Base-by-base conservation (phyloP, 257 asterid species). In the Penstemon newberryi region DNA sequence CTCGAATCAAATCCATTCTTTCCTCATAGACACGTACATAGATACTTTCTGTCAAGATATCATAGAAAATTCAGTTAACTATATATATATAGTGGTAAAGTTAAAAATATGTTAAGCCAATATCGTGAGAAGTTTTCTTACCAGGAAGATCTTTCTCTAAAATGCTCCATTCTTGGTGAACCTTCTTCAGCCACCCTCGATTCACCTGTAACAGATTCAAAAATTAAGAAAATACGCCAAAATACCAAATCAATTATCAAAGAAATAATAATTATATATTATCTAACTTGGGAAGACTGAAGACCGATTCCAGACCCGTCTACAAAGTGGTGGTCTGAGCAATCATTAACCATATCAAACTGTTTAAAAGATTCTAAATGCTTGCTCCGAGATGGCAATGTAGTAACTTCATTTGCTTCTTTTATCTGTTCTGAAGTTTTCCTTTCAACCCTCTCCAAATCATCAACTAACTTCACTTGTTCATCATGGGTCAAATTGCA, bases 81-180 rank as follows among this genome's bases (percentile, higher is more conserved):
- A 59, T 51, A 11, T 8, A 56, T 15, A 25, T 25, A 25, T 56
- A 56, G 42, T 6, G 9, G 15, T 6, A 12, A 10, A 12, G 7
- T 12, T 3, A 49, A 9, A 10, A 3, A 49, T 10, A 49, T 8
- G 8, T 10, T 15, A 11, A 36, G 60, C 51, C 67, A 63, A 12
- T 3, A 43, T 43, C 12, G 8, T 25, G 60, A 50, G 36, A 39
- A 78, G 5, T 40, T 38, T 79, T 70, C 95, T 86, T 80, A 94
- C 99, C 96, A 1, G 99, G 96, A 70, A 94, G 95, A 81, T 89
- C 85, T 70, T 82, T 87, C 78, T 84, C 85, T 71, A 94, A 81
- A 80, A 86, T 83, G 82, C 81, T 81, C 99, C 99, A 94, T 83
- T 94, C 99, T 82, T 86, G 82, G 69, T 87, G 89, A 64, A 94